Conservation (phyloP, 768 basidiomycete genomes). For the Phanerochaete carnosa region DNA sequence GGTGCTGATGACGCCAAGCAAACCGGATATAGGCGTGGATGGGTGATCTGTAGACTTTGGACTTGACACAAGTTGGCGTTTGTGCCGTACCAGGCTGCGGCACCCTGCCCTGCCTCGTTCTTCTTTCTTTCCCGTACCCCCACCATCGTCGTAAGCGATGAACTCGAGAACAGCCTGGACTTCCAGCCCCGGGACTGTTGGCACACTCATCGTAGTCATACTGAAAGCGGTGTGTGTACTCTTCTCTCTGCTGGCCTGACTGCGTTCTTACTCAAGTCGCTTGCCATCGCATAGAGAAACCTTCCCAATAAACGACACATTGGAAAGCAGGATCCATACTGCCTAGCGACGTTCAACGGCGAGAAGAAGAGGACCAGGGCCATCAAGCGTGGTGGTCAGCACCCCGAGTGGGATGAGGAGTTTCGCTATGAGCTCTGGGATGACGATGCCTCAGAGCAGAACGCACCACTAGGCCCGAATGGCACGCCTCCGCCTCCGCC, state of each 20-base stretch:
- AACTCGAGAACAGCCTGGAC: slow-evolving; percentile 39
- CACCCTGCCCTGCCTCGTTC: background rate
- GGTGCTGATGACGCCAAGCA: background rate
- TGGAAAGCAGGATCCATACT: slow-evolving; percentile 98
- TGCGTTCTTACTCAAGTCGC: slow-evolving; percentile 3
- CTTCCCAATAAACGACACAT: slow-evolving; percentile 89
- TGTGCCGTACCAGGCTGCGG: slow-evolving; percentile 4
- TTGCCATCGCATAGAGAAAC: slow-evolving; percentile 55
- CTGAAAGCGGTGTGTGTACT: slow-evolving; percentile 79
- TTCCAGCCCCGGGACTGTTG: slow-evolving; percentile 69
- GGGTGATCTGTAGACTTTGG: slow-evolving; percentile 6
- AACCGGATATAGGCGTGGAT: slow-evolving; percentile 7
- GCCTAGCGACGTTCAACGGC: slow-evolving; percentile 70
- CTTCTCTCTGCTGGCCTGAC: slow-evolving; percentile 1
- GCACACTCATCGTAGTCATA: slow-evolving; percentile 90
- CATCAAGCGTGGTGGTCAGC: slow-evolving; percentile 96
- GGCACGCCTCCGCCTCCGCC: slow-evolving; percentile 57
- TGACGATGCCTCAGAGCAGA: slow-evolving; percentile 44
- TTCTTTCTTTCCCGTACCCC: slow-evolving; percentile 1
- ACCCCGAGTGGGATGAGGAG: slow-evolving; percentile 99
- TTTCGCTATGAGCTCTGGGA: slow-evolving; percentile 88
- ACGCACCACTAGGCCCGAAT: slow-evolving; percentile 31
- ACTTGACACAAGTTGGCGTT: slow-evolving; percentile 3
- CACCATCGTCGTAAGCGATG: slow-evolving; percentile 1
- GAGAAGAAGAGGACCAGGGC: slow-evolving; percentile 87